Evolutionary conservation across 345 rosid genomes (phyloP), one percentile per base, ranked within the genome.

Genomic region (Schrenkiella parvula): DNA sequence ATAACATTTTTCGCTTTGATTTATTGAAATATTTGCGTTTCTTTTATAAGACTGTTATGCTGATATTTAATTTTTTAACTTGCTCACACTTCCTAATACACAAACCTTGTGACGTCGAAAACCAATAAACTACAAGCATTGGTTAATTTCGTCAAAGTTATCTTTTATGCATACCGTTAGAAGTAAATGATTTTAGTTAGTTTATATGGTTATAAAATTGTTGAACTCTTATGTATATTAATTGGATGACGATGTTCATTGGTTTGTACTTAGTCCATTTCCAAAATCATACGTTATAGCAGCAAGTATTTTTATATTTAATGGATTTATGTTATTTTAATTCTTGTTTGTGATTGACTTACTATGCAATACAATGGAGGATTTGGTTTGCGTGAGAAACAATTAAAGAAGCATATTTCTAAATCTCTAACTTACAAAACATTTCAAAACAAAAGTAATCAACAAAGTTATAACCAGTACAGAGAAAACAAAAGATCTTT

Each of bases 361-460:
- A 15, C 18, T 31, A n/a, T 4, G 61, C 19, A 11, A 63, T 26
- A 72, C 47, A 63, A 5, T 29, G 42, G 62, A 62, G 42, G 69
- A 53, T 53, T 72, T 64, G 70, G 29, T 65, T 18, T 38, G 66
- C 26, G 14, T 48, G 67, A 57, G 35, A 66, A 37, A 48, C 60
- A 50, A 66, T 38, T 2, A 46, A 65, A 65, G 42, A 55, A 44
- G 31, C 46, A 55, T 15, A 58, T 74, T 21, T 74, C 62, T 48
- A 41, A 67, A 50, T n/a, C 38, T 66, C 62, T 39, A 66, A 22
- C 61, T 39, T 21, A 38, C 9, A 56, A 58, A 67, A 50, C 68
- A 57, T 21, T 13, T 66, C 18, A 12, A 37, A 25, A 57, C 37
- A 52, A 41, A 42, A 52, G 54, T 9, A 62, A 52, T 15, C 8